Evolutionary conservation across 73 alveolate species (phyloP).

Genomic region (Effrenium voratum): DNA sequence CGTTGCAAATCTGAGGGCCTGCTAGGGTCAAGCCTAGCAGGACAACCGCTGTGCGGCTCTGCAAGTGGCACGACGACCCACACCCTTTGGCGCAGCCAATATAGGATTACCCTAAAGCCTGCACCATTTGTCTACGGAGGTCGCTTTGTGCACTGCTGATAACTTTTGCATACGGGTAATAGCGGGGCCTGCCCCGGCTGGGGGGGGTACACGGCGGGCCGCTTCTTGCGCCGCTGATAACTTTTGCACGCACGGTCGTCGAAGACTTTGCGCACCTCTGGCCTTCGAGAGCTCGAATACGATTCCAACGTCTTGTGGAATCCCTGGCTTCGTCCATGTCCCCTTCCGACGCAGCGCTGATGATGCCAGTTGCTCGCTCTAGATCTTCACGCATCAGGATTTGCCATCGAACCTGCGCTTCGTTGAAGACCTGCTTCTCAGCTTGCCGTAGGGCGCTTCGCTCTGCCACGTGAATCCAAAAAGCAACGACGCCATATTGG

Average conservation of each 20-base stretch:
- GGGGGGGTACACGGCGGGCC: neutral
- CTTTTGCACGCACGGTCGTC: neutral
- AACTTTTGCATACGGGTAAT: too few relatives aligned
- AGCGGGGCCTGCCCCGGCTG: too few relatives aligned
- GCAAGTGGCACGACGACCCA: too few relatives aligned
- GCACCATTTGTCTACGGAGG: too few relatives aligned
- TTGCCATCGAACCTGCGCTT: neutral
- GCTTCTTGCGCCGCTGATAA: neutral
- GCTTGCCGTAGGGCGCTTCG: neutral
- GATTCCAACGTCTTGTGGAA: neutral
- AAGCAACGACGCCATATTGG: neutral
- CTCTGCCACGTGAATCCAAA: neutral
- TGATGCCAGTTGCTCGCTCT: neutral
- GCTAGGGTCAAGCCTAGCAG: too few relatives aligned
- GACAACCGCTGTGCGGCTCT: too few relatives aligned
- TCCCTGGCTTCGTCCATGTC: neutral
- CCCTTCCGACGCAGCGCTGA: neutral
- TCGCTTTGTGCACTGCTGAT: too few relatives aligned
- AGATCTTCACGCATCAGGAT: neutral
- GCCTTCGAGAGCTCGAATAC: neutral
- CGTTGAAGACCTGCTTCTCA: neutral
- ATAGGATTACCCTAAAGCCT: too few relatives aligned
- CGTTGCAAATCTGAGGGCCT: too few relatives aligned
- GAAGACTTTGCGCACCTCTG: neutral
- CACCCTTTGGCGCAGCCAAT: too few relatives aligned